Base-by-base conservation (phyloP, 352 stramenopile species). In the Globisporangium lucens region DNA sequence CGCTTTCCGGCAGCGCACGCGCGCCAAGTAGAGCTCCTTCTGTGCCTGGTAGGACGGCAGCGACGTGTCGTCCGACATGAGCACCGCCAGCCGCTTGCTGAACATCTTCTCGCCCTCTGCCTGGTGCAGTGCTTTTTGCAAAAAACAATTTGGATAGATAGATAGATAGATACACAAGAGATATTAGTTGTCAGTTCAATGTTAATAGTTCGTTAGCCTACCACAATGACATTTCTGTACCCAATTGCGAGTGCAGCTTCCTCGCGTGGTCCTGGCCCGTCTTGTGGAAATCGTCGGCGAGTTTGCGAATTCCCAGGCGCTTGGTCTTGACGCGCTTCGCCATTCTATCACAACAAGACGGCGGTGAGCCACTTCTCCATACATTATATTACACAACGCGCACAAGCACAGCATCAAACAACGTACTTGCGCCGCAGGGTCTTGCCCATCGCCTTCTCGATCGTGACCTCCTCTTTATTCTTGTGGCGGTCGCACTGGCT, bases 61-160 rank as follows among this genome's bases (percentile, higher is more conserved):
- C 13, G 69, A 76, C 2, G 68, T 75, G 65, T 91, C 79, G 53
- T 89, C 76, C 1, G 78, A 72, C 63, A 88, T 76, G 2, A 89
- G 57, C 15, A 91, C 65, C 15, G 77, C 70, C 36, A 91, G 64
- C 1, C 82, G 73, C 63, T 76, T 90, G 61, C 62, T 63, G 46
- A 90, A 87, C 78, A 90, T 81, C 62, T 84, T 80, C 52, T 92
- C 86, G 20, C 79, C 75, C 53, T 91, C 75, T 0, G 81, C 86
- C 49, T 85, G 79, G 30, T 76, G 82, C 24, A 94, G 66, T 4
- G 78, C 86, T 91, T 59, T 17, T 17, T 46, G 24, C 38, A 10
- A 33, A 51, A 51, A 36, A 9, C 7, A 35, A 49, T 17, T 47
- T 52, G 55, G 61, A 15, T 4, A 60, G 22, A 27, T 33, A 13